Evolutionary conservation across 2,329 filamentous ascomycete species (phyloP).

Genomic region (Alternaria hordeiaustralica): DNA sequence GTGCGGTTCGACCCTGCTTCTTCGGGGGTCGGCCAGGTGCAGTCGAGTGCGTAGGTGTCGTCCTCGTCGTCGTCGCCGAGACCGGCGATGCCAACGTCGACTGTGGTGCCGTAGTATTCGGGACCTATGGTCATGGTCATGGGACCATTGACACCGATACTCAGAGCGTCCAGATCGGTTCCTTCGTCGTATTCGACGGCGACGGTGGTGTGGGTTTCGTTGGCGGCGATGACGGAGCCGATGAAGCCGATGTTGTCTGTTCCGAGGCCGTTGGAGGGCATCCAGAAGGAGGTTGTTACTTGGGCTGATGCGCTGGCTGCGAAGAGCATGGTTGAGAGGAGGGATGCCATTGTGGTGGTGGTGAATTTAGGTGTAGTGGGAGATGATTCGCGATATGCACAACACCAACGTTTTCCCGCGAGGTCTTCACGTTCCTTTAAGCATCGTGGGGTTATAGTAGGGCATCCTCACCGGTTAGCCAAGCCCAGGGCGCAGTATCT

Average conservation of each 20-base stretch:
- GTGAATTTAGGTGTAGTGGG: too few relatives aligned
- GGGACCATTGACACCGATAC: background rate
- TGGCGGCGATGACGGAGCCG: background rate
- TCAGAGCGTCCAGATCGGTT: background rate
- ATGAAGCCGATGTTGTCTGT: background rate
- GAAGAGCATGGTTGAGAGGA: background rate
- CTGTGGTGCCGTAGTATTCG: background rate
- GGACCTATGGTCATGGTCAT: background rate
- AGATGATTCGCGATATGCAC: background rate
- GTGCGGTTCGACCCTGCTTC: background rate
- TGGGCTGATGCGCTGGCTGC: background rate
- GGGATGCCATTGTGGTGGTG: background rate
- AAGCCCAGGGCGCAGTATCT: background rate
- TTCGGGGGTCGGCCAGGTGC: background rate
- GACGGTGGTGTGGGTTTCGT: background rate
- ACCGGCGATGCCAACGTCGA: background rate
- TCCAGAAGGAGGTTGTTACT: slow-evolving; percentile 3
- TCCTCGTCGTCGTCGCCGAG: accelerated
- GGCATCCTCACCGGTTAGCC: background rate
- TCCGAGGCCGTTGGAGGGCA: background rate
- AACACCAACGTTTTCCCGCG: background rate
- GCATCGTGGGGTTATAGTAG: background rate
- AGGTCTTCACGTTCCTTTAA: background rate
- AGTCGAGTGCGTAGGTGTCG: background rate
- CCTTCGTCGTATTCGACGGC: background rate